Percentiles rank a stretch among this genome's conserved stretches.
These are phyloP conservation scores for Fusarium circinatum DNA, from an alignment of 2,329 filamentous ascomycete species.

Conservation along the genomic window DNA sequence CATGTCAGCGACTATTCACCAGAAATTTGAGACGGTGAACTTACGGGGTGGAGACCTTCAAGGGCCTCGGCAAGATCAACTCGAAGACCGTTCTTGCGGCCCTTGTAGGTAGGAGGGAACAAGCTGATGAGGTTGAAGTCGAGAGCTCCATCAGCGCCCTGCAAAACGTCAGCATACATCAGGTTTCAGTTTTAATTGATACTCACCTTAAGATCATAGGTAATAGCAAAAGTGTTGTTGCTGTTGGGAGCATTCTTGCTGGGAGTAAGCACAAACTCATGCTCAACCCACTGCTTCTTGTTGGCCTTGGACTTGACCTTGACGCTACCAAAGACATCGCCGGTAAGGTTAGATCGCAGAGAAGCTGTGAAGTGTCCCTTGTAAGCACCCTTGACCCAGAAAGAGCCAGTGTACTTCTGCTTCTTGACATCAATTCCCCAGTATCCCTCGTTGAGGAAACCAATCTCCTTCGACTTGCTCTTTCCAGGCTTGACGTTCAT, in stretches of 20 bases:
- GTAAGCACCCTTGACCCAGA: constrained; percentile 63
- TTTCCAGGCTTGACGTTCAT: constrained; percentile 55
- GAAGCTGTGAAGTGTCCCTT: constrained; percentile 59
- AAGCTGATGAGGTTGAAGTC: constrained; percentile 69
- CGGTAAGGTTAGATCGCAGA: constrained; percentile 56
- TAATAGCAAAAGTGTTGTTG: constrained; percentile 67
- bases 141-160: constrained; percentile 55
- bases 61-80: constrained; percentile 65
- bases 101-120: constrained; percentile 70
- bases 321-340: constrained; percentile 57
- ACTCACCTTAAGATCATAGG: constrained; percentile 56
- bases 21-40: not conserved
- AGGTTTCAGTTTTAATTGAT: fast-evolving
- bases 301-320: constrained; percentile 57
- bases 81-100: constrained; percentile 66
- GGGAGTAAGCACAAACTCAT: constrained; percentile 58
- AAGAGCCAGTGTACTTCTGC: constrained; percentile 60
- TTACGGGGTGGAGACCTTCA: constrained; percentile 60
- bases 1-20: fast-evolving
- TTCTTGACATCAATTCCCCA: constrained; percentile 66
- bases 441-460: constrained; percentile 64
- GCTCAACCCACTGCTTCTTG: constrained; percentile 60
- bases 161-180: not conserved
- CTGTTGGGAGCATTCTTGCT: constrained; percentile 59
- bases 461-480: constrained; percentile 49